phyloP scores from a whole-genome alignment of 495 filamentous ascomycete genomes.

The Parachaetomium inaequale region DNA sequence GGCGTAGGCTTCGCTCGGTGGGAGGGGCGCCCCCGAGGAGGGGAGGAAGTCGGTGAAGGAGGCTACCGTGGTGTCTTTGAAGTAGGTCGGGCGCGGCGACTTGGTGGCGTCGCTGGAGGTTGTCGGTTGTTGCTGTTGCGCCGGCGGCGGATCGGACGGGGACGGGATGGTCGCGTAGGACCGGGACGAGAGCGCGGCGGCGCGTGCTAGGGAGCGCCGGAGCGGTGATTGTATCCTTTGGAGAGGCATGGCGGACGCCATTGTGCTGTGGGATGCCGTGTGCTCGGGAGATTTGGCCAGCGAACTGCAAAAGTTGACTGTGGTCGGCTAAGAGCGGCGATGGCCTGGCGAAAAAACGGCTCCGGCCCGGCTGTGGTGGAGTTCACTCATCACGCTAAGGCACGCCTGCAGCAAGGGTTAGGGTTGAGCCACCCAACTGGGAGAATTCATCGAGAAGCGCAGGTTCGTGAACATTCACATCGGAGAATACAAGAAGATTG shows the following conservation, averaged over 20 bases:
- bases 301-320: conserved; percentile 1
- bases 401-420: conserved; percentile 12
- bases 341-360: conserved; percentile 15
- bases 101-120: conserved; percentile 19
- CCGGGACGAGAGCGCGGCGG: conserved; percentile 23
- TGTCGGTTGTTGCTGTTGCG: conserved; percentile 8
- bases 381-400: neutral
- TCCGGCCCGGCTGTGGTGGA: conserved; percentile 1
- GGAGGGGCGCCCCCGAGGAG: conserved; percentile 37
- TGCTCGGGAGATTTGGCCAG: neutral
- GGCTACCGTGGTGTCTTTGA: conserved; percentile 80
- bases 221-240: conserved; percentile 34
- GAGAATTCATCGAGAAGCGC: no score
- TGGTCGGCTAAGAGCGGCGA: conserved; percentile 14
- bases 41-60: conserved; percentile 81
- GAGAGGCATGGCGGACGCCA: conserved; percentile 32
- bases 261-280: conserved; percentile 12
- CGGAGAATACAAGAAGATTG: no score
- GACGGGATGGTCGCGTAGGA: conserved; percentile 34
- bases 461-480: no score
- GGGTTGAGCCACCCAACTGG: neutral
- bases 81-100: conserved; percentile 59
- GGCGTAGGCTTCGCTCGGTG: conserved; percentile 58
- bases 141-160: conserved; percentile 17
- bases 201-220: conserved; percentile 30